Conservation (phyloP, 2,329 filamentous ascomycete genomes). For the Cytospora schulzeri region DNA sequence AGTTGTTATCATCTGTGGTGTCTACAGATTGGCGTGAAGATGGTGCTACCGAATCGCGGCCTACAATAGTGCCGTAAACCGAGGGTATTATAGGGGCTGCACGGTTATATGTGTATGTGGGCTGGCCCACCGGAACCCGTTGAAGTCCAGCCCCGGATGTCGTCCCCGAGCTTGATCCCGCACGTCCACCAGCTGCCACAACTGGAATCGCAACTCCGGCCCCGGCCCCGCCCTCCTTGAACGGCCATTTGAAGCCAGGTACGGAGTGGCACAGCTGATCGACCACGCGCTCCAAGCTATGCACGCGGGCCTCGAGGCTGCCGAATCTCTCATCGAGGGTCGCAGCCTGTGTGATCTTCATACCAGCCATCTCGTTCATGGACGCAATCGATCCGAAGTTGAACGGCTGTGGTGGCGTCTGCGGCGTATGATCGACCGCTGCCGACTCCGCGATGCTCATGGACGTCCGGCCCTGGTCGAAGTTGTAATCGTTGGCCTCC, state of each 20-base stretch:
- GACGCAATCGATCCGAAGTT: conserved; percentile 52
- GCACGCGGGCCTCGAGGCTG: conserved; percentile 53
- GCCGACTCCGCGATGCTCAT: conserved; percentile 39
- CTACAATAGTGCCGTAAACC: conserved; percentile 31
- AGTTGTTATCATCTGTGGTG: conserved; percentile 30
- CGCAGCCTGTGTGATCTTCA: conserved; percentile 60
- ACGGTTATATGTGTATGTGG: conserved; percentile 33
- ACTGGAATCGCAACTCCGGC: conserved; percentile 28
- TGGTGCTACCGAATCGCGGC: background rate
- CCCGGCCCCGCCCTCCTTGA: conserved; percentile 35
- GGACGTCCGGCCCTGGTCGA: conserved; percentile 36
- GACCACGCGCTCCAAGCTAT: conserved; percentile 56
- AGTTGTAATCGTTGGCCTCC: conserved; percentile 23
- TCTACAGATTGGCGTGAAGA: conserved; percentile 41
- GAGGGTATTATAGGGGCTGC: conserved; percentile 36
- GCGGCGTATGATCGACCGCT: conserved; percentile 37
- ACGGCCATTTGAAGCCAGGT: conserved; percentile 41
- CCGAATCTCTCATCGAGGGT: conserved; percentile 56
- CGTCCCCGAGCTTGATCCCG: conserved; percentile 19
- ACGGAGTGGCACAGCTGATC: conserved; percentile 51
- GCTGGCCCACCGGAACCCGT: conserved; percentile 25
- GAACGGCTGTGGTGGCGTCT: conserved; percentile 53
- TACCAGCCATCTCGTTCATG: conserved; percentile 51
- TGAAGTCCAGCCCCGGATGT: conserved; percentile 21
- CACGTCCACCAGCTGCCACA: background rate